phyloP scores from a whole-genome alignment of 2,329 filamentous ascomycete species.

The Fusarium brevicatenulatum region DNA sequence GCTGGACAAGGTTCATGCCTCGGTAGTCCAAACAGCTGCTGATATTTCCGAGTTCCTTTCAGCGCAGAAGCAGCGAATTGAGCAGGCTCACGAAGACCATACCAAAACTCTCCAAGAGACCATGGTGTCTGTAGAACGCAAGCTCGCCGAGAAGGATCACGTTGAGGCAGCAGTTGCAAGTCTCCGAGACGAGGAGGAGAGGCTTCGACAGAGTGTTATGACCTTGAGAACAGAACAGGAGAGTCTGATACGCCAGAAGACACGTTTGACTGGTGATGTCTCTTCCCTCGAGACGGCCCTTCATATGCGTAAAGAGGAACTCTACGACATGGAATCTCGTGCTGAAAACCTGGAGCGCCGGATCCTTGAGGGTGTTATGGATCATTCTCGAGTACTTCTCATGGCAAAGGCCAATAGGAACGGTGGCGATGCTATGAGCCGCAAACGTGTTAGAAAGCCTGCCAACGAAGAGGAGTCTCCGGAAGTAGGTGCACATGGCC shows the following conservation, averaged over 20 bases:
- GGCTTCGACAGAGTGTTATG: conserved; percentile 65
- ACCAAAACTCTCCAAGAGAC: conserved; percentile 85
- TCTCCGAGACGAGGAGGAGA: conserved; percentile 63
- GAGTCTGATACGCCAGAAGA: conserved; percentile 79
- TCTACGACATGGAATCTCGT: conserved; percentile 88
- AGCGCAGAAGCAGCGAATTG: conserved; percentile 77
- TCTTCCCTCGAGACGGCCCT: conserved; percentile 92
- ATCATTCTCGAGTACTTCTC: conserved; percentile 91
- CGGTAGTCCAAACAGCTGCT: conserved; percentile 84
- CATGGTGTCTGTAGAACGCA: conserved; percentile 81
- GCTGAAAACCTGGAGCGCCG: conserved; percentile 90
- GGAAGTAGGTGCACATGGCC: conserved; percentile 38
- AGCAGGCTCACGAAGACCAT: conserved; percentile 80
- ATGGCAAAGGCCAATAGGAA: conserved; percentile 71
- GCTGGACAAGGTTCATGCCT: conserved; percentile 87
- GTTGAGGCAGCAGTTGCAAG: conserved; percentile 65
- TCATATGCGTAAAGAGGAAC: conserved; percentile 87
- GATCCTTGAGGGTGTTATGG: conserved; percentile 94
- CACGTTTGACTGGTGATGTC: conserved; percentile 83
- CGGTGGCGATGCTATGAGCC: conserved; percentile 66
- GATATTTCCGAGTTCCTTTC: conserved; percentile 87
- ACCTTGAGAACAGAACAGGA: conserved; percentile 76
- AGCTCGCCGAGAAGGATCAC: conserved; percentile 71
- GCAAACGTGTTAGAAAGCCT: conserved; percentile 63
- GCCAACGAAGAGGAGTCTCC: conserved; percentile 38